Evolutionary conservation across 768 basidiomycete species (phyloP), one percentile per base, ranked within the genome.

Genomic region (Lentinula guzmanii): DNA sequence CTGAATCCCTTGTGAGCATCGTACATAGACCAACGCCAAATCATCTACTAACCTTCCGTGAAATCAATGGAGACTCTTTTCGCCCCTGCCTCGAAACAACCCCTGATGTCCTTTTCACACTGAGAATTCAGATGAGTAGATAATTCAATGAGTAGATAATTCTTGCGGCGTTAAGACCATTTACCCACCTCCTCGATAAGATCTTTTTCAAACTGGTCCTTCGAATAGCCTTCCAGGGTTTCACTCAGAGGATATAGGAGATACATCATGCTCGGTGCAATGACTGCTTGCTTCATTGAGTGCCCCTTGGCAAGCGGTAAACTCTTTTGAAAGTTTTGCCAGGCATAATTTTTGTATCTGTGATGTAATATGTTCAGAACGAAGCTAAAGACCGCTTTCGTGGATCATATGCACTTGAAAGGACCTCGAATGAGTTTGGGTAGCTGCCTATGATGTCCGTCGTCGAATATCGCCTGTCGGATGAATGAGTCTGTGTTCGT

Each of bases 41-140:
- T 7, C 10, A 0, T 2, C 21, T 0, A 59, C 58, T 42, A 9
- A 59, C 58, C 58, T 59, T 59, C 58, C 8, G 58, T 59, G n/a
- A 59, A 59, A 51, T 59, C 58, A 18, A 59, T 48, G n/a, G 58
- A 59, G 16, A 59, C 58, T 45, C 58, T 37, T 33, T 59, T 59
- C 33, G 58, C 58, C 24, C 58, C 58, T 10, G 58, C 58, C 13
- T 46, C 33, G 15, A 59, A 59, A 33, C 58, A 59, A n/a, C 58
- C 58, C 37, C 58, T 34, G 16, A 59, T 59, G 28, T 59, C 58
- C 46, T 59, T 59, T 21, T 45, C 42, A 16, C 56, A 58, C 56
- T 58, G n/a, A 5, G 21, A 24, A 24, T 5, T 7, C 7, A 7
- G 2, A 35, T 13, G 15, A n/a, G 18, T 16, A 37, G 35, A 34